These are phyloP conservation scores for Leccinum subgranulosum DNA, from an alignment of 768 basidiomycete species.

Conservation along the genomic window DNA sequence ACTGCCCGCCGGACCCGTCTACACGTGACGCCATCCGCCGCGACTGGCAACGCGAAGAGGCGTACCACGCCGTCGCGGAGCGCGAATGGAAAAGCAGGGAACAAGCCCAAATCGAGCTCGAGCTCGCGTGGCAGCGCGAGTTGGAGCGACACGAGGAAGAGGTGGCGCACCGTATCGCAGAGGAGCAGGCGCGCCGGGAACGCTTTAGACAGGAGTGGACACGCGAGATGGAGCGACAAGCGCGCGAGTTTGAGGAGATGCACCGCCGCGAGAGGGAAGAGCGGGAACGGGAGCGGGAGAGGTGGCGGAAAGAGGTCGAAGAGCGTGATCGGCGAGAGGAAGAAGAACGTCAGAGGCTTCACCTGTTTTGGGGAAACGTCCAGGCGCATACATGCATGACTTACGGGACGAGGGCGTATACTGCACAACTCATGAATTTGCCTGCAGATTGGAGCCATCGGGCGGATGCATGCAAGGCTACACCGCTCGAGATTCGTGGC, in stretches of 20 bases:
- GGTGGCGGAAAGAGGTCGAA: constrained; percentile 15
- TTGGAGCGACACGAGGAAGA: constrained; percentile 3
- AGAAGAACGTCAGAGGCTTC: background rate
- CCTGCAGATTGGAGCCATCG: constrained; percentile 19
- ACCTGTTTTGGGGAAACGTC: background rate
- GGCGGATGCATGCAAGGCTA: constrained; percentile 21
- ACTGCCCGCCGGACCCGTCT: constrained; percentile 6
- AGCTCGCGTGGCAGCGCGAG: constrained; percentile 1
- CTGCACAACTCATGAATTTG: constrained; percentile 28
- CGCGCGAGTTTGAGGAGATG: background rate
- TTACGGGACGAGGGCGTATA: constrained; percentile 23
- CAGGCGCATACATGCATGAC: background rate
- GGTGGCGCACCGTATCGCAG: background rate
- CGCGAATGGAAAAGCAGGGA: constrained; percentile 3
- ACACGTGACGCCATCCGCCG: constrained; percentile 1
- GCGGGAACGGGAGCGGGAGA: background rate
- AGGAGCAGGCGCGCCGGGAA: background rate
- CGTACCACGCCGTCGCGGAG: background rate
- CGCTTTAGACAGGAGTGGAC: background rate
- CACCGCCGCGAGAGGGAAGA: background rate
- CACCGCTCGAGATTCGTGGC: constrained; percentile 23
- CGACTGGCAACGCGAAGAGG: constrained; percentile 7
- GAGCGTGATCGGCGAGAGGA: constrained; percentile 9
- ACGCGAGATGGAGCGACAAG: background rate
- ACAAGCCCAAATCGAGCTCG: background rate